phyloP scores from a whole-genome alignment of 1,139 yeast species.

The Taphrina confusa region DNA sequence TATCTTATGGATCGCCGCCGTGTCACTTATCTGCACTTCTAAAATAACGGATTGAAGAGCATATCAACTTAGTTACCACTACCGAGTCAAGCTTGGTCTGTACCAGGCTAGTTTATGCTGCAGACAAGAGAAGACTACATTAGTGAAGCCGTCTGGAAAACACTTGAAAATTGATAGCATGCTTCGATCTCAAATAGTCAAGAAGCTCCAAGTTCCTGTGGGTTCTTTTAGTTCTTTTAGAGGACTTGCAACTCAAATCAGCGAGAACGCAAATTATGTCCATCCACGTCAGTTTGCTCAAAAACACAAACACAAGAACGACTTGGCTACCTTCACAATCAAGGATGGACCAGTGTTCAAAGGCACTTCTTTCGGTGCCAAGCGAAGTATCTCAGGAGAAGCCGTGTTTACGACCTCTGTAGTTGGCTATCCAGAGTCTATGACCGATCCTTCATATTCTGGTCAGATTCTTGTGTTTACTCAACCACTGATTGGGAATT shows the following conservation, averaged over 20 bases:
- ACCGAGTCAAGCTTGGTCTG: constrained; percentile 12
- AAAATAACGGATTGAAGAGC: no score
- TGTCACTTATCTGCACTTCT: background rate
- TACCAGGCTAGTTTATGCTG: constrained; percentile 25
- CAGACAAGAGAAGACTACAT: constrained; percentile 28
- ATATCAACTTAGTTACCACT: no score
- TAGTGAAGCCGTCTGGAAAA: constrained; percentile 23
- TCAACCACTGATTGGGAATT: constrained; percentile 94
- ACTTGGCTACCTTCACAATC: constrained; percentile 86
- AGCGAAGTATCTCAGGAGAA: constrained; percentile 88
- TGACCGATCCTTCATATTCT: constrained; percentile 96
- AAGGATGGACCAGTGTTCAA: constrained; percentile 91
- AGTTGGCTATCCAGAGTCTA: constrained; percentile 97
- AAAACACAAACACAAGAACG: constrained; percentile 46
- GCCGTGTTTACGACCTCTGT: constrained; percentile 96
- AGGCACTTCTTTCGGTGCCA: constrained; percentile 94
- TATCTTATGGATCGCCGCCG: constrained; percentile 7
- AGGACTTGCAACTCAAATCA: constrained; percentile 24
- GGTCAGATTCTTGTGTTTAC: constrained; percentile 97
- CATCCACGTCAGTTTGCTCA: constrained; percentile 34
- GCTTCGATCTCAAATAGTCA: constrained; percentile 20
- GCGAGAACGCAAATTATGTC: constrained; percentile 29
- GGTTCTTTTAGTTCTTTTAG: background rate
- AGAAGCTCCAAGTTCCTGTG: no score
- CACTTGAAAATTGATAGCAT: constrained; percentile 11